Evolutionary conservation across 257 asterid genomes (phyloP), one percentile per base, ranked within the genome.

Genomic region (Plectranthus barbatus): DNA sequence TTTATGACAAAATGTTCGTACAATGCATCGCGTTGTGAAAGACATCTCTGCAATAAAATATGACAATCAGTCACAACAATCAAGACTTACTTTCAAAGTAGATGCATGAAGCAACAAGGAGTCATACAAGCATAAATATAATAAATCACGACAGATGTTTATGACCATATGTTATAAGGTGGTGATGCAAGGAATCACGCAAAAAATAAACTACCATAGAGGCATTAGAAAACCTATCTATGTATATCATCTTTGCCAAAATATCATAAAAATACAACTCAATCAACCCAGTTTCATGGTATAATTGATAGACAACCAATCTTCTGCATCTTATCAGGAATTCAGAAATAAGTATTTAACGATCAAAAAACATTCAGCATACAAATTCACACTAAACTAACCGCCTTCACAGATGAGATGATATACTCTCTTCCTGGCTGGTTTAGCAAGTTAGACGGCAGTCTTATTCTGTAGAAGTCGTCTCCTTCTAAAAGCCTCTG

Each of bases 1-100:
- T 87, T 93, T 62, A 93, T 81, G 73, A 84, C 82, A 62, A 93
- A 79, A 81, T 85, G 95, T 80, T 93, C 99, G 51, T 90, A 97
- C 94, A 93, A 75, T 61, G 84, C 86, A 71, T 85, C 88, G 67
- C 84, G 86, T 18, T 89, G 85, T 53, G 77, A 66, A 59, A 90
- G 97, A 73, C 97, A 93, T 74, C 99, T 84, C 99, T 93, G 95
- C 68, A 55, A 65, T 44, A 8, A 54, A 70, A 66, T 6, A 56
- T 67, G 49, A 73, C 3, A 34, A 62, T 42, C 41, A 53, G 59
- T 24, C 14, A 54, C 19, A 17, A 64, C 63, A 36, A 54, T 11
- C 12, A 8, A 41, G 8, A 48, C 51, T 53, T 58, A 56, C 36
- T 65, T 37, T 9, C 31, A 18, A 6, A 41, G 66, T 50, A 63